Conservation (phyloP, 805 yeast genomes). For the Kodamaea hsintzibuensis region DNA sequence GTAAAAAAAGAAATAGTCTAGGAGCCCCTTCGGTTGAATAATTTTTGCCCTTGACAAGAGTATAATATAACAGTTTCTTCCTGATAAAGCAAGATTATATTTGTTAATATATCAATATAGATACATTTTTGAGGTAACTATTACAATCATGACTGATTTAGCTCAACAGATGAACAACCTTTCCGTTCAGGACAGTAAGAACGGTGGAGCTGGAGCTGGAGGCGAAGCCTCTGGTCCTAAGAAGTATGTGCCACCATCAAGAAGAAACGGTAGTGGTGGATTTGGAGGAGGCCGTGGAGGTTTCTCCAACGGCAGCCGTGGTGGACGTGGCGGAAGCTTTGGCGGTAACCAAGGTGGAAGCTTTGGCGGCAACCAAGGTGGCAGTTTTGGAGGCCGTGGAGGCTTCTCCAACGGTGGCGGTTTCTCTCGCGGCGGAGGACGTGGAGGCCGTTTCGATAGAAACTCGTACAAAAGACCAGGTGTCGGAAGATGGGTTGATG, state of each 20-base stretch:
- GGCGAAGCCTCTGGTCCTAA: constrained; percentile 21
- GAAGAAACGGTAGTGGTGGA: constrained; percentile 32
- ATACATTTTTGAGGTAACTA: constrained; percentile 9
- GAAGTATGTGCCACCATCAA: constrained; percentile 34
- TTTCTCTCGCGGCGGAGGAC: constrained; percentile 19
- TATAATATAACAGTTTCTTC: constrained; percentile 7
- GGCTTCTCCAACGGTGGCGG: not conserved
- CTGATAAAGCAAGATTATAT: constrained; percentile 6
- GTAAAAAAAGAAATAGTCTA: constrained; percentile 3
- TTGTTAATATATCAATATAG: constrained; percentile 5
- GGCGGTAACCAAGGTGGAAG: constrained; percentile 31
- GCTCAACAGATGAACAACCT: constrained; percentile 58
- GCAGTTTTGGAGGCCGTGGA: constrained; percentile 16
- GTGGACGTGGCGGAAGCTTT: constrained; percentile 14
- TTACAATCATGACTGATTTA: constrained; percentile 52
- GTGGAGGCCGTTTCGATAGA: constrained; percentile 26
- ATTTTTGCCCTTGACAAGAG: constrained; percentile 4
- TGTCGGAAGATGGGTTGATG: constrained; percentile 83
- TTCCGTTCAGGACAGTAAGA: constrained; percentile 43
- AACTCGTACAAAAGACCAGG: constrained; percentile 43
- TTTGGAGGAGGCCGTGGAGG: constrained; percentile 23
- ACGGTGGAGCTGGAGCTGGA: constrained; percentile 22
- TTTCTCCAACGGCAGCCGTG: constrained; percentile 16
- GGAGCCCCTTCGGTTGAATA: constrained; percentile 8
- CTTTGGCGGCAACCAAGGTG: constrained; percentile 15